Evolutionary conservation across 768 basidiomycete genomes (phyloP).

Genomic region (Lanmaoa rubissima): DNA sequence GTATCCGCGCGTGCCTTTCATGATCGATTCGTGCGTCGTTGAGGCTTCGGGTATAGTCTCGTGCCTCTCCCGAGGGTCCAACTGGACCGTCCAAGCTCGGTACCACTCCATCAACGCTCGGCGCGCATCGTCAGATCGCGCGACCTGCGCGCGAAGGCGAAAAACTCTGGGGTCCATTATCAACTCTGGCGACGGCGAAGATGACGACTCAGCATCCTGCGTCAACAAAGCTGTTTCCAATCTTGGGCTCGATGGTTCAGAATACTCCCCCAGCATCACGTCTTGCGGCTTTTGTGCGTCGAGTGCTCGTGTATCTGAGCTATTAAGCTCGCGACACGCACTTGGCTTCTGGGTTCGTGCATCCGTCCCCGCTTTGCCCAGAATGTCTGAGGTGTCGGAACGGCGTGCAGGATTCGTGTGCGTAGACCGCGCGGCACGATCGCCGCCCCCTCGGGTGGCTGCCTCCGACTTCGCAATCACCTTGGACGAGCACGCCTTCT

Average conservation of each 20-base stretch:
- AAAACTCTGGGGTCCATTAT: conserved; percentile 11
- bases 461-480: background rate
- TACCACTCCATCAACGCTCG: conserved; percentile 15
- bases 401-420: background rate
- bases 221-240: background rate
- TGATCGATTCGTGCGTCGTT: background rate
- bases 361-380: background rate
- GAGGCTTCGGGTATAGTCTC: background rate
- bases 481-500: background rate
- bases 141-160: conserved; percentile 7
- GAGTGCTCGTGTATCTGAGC: background rate
- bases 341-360: background rate
- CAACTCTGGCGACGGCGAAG: background rate
- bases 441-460: background rate
- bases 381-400: background rate
- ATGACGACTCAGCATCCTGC: background rate
- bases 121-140: conserved; percentile 1
- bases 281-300: background rate
- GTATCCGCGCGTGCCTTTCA: background rate
- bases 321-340: background rate
- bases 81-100: background rate
- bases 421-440: background rate
- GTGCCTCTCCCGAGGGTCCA: background rate
- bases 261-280: background rate
- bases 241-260: background rate